Base-by-base conservation (phyloP, 805 yeast genomes). In the Metschnikowia hibisci region DNA sequence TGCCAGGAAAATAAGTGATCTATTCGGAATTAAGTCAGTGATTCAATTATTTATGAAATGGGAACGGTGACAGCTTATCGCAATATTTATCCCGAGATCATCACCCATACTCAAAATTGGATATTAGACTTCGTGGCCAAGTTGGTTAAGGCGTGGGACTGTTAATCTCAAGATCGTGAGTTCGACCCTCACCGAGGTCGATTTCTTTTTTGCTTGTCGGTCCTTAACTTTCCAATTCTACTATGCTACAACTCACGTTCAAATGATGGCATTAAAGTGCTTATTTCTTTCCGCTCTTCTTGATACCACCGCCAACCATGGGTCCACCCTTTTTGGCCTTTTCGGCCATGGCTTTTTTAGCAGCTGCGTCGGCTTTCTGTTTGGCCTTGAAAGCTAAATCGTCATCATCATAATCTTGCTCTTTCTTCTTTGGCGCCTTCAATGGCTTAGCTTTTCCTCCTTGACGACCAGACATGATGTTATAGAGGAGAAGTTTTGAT, bases 361-460 rank as follows among this genome's bases (percentile, higher is more conserved):
- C 96, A 61, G 85, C 86, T 55, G 91, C 96, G 50, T 87, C 97
- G 45, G 95, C 96, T 66, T 84, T 87, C 73, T 88, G 95, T 76
- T 89, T 90, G 60, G 84, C 91, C 73, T 87, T 87, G 78, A 82
- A 89, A 4, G 96, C 96, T 23, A 75, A 43, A 51, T 89, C 97
- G 46, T 90, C 97, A 2, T 90, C 96, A 63, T 89, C 95, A 48
- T 69, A 63, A 25, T 84, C 88, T 49, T 82, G 84, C 44, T 72
- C 74, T 60, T 78, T 77, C 78, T 88, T 88, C 83, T 87, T 91
- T 55, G 91, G 85, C 7, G 81, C 81, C 78, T 84, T 84, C 55
- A 85, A 73, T 71, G 89, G 97, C 81, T 90, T 90, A 47, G 90
- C 81, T 66, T 90, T 90, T 61, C 97, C 97, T 62, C 97, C 97